Evolutionary conservation across 345 rosid genomes (phyloP), one percentile per base, ranked within the genome.

Genomic region (Durio zibethinus): DNA sequence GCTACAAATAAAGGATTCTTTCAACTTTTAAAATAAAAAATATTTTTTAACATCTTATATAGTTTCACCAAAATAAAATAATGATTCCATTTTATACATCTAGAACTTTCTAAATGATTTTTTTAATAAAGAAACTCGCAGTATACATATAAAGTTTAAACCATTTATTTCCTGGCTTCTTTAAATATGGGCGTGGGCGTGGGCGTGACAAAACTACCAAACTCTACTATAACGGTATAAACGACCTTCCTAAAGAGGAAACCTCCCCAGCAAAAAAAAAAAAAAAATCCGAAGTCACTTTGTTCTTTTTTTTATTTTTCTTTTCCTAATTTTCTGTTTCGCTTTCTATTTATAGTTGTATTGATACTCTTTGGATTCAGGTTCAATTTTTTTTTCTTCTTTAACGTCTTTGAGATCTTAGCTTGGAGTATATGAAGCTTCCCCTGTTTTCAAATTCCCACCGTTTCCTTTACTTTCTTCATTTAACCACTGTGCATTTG

Each of bases 101-200:
- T 77, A 77, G 89, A 88, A 86, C 77, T 70, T 82, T 87, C 90
- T 18, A 78, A 84, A 54, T 16, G 16, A 56, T 43, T 68, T 73
- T 65, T 65, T 72, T n/a, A n/a, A 16, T 50, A 4, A 50, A 16
- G 7, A 50, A 50, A 4, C 7, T 10, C n/a, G n/a, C n/a, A n/a
- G n/a, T n/a, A n/a, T n/a, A n/a, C n/a, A n/a, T n/a, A n/a, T n/a
- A n/a, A n/a, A n/a, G n/a, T n/a, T n/a, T n/a, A n/a, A n/a, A n/a
- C n/a, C n/a, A n/a, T n/a, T n/a, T n/a, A n/a, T n/a, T n/a, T n/a
- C n/a, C n/a, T n/a, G n/a, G n/a, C n/a, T n/a, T n/a, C n/a, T n/a
- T n/a, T n/a, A n/a, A n/a, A n/a, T n/a, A n/a, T n/a, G n/a, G n/a
- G n/a, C n/a, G n/a, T n/a, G n/a, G n/a, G n/a, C n/a, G n/a, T n/a